Evolutionary conservation across 139 green algal species (phyloP), one percentile per base, ranked within the genome.

Genomic region (Chlorella sp.): DNA sequence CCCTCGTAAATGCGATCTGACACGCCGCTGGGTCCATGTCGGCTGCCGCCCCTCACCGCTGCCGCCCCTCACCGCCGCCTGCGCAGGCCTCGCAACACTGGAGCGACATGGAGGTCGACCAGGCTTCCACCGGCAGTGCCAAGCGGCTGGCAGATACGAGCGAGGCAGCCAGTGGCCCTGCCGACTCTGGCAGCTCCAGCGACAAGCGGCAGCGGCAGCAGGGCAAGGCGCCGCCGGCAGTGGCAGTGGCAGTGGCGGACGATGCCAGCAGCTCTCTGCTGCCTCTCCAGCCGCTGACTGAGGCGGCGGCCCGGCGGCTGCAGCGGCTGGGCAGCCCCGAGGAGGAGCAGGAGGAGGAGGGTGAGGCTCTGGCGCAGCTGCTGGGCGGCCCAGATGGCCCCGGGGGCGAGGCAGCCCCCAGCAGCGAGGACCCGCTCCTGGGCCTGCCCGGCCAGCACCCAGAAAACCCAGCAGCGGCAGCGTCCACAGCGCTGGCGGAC

Each of bases 271-370:
- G 54, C 76, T 82, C 76, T 11, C 76, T 82, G 22, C 38, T 82
- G 76, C 51, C 76, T 36, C 26, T 82, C 36, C 76, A 48, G 51
- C 76, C 54, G 9, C 54, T 82, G 76, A 82, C 54, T 7, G 38
- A 28, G 17, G 51, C 70, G 36, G 54, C 76, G 36, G 76, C 76
- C 6, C 14, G 24, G 7, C 54, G 56, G 19, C 36, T 82, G 76
- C 54, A 70, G 36, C 54, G 48, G 3, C 51, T 56, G 36, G 54
- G 36, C 54, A 72, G 54, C 16, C 36, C 51, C 2, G 76, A 82
- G 76, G 34, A 72, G 34, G 76, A 82, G 36, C 36, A 70, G 76
- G 54, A 70, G 54, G 76, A 82, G 11, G 76, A 82, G 38, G 76
- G 30, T 3, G 54, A 34, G n/a, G 76, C 76, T 28, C 54, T 82